Conservation (phyloP, 2,329 filamentous ascomycete species). For the Dactylellina sp. region DNA sequence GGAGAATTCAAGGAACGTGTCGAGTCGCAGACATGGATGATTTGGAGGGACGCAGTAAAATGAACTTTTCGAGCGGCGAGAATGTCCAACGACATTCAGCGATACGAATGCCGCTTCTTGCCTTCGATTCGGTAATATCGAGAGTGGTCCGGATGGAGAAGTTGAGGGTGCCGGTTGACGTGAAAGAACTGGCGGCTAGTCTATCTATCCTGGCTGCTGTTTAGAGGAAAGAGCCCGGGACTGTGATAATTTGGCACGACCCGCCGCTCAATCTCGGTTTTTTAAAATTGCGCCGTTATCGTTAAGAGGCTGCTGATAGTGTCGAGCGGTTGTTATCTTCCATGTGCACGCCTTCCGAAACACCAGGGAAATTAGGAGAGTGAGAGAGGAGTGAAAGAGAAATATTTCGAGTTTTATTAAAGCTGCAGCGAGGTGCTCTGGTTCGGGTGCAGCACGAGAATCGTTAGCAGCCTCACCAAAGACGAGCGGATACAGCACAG, state of each 20-base stretch:
- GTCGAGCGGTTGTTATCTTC: not conserved
- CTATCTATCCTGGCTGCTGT: slow-evolving; percentile 26
- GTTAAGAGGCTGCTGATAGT: slow-evolving; percentile 11
- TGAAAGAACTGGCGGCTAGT: slow-evolving; percentile 17
- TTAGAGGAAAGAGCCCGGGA: slow-evolving; percentile 19
- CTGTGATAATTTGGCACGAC: slow-evolving; percentile 26
- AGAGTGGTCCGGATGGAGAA: slow-evolving; percentile 13
- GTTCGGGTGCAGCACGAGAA: slow-evolving; percentile 28
- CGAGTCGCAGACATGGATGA: slow-evolving; percentile 29
- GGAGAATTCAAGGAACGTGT: slow-evolving; percentile 21
- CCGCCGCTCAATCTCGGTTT: slow-evolving; percentile 38
- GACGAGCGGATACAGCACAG: slow-evolving; percentile 14
- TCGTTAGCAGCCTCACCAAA: not conserved
- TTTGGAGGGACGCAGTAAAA: not conserved
- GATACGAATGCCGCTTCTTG: not conserved
- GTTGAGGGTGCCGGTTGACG: slow-evolving; percentile 17
- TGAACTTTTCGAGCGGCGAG: not conserved
- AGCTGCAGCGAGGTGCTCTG: not conserved
- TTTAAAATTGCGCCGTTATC: slow-evolving; percentile 36
- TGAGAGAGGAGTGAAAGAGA: slow-evolving; percentile 15
- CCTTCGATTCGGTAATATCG: not conserved
- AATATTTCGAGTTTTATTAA: not conserved
- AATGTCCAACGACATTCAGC: not conserved
- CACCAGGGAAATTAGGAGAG: slow-evolving; percentile 3
- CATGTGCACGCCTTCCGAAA: slow-evolving; percentile 17